These are phyloP conservation scores for Cytospora mali DNA, from an alignment of 2,329 filamentous ascomycete species.

Conservation along the genomic window DNA sequence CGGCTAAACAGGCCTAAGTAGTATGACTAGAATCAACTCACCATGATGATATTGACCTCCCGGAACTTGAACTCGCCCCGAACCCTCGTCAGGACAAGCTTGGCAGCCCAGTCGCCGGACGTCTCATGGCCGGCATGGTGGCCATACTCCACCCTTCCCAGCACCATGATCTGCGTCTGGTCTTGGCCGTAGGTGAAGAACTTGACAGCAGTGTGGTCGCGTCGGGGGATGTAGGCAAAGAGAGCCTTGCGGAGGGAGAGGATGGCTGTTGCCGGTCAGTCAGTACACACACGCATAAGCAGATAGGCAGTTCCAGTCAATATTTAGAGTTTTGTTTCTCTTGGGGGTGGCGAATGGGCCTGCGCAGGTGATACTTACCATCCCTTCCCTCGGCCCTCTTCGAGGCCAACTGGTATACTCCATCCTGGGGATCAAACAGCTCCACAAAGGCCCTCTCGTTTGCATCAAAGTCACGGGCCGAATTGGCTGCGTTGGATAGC, in stretches of 20 bases:
- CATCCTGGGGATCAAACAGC: not conserved
- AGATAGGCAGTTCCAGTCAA: no score
- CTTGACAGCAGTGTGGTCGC: not conserved
- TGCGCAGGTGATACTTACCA: not conserved
- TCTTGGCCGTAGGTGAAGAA: not conserved
- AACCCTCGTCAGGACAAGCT: not conserved
- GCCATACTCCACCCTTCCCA: conserved; percentile 1
- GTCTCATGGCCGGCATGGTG: conserved; percentile 4
- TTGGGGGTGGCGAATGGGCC: not conserved
- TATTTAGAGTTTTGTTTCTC: no score
- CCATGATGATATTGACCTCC: conserved; percentile 3
- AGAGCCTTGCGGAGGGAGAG: not conserved
- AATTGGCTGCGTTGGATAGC: not conserved
- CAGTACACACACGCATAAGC: no score
- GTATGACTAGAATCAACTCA: not conserved
- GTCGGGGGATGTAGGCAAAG: conserved; percentile 2
- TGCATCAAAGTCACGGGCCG: not conserved
- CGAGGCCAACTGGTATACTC: conserved; percentile 4
- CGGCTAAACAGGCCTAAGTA: not conserved
- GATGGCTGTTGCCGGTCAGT: not conserved
- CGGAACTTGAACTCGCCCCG: not conserved
- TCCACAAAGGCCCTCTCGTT: not conserved
- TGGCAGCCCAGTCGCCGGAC: not conserved
- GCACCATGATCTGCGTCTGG: conserved; percentile 5
- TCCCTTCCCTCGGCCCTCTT: conserved; percentile 2